Percentiles rank a stretch among this genome's conserved stretches.
Conservation (phyloP, 2,329 filamentous ascomycete genomes). For the Arthroderma sp. region DNA sequence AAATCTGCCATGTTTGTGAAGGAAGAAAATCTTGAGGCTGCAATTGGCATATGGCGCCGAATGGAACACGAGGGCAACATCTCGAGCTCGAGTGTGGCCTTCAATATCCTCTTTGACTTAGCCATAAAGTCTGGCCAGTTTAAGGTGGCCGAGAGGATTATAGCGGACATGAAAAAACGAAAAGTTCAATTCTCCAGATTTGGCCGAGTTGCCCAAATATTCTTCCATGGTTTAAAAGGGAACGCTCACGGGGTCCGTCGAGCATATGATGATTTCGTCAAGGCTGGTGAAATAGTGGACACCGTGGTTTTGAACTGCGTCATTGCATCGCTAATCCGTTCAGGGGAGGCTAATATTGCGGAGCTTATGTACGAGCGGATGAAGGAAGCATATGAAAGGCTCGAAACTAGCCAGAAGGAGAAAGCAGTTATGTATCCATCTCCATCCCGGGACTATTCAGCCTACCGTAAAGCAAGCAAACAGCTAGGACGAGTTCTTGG, state of each 20-base stretch:
- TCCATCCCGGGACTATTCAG: slow-evolving; percentile 24
- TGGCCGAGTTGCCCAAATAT: slow-evolving; percentile 70
- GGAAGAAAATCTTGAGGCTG: slow-evolving; percentile 51
- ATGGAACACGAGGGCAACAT: slow-evolving; percentile 68
- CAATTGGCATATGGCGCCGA: slow-evolving; percentile 69
- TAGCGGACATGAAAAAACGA: slow-evolving; percentile 65
- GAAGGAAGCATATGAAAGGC: slow-evolving; percentile 48
- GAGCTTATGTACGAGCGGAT: slow-evolving; percentile 74
- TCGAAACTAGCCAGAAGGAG: slow-evolving; percentile 21
- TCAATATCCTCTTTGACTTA: slow-evolving; percentile 84
- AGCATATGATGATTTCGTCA: slow-evolving; percentile 73
- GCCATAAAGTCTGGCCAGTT: slow-evolving; percentile 79
- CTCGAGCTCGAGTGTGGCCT: slow-evolving; percentile 62
- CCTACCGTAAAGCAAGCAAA: slow-evolving; percentile 26
- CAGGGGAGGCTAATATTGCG: slow-evolving; percentile 64
- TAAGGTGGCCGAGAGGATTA: slow-evolving; percentile 68
- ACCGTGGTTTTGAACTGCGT: slow-evolving; percentile 77
- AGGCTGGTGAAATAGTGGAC: slow-evolving; percentile 76
- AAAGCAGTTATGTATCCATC: slow-evolving; percentile 15
- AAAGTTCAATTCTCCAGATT: slow-evolving; percentile 60
- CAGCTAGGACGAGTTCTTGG: slow-evolving; percentile 41
- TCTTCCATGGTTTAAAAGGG: slow-evolving; percentile 64
- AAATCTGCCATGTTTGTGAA: slow-evolving; percentile 53
- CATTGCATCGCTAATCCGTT: slow-evolving; percentile 63
- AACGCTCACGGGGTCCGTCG: slow-evolving; percentile 63